These are phyloP conservation scores for Ocimum tenuiflorum DNA, from an alignment of 257 asterid genomes.

Conservation along the genomic window DNA sequence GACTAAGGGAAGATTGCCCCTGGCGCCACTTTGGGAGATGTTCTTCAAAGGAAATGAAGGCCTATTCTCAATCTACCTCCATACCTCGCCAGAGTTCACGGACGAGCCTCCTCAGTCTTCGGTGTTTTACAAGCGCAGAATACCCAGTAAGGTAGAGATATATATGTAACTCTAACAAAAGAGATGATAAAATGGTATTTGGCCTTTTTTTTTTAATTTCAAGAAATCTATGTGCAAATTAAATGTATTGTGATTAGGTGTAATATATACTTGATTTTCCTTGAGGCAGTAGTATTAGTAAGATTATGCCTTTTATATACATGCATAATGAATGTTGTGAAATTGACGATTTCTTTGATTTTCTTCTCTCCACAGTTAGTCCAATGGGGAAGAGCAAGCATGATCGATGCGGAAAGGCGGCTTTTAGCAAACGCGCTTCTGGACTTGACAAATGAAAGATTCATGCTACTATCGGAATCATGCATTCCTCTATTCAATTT, in stretches of 20 bases:
- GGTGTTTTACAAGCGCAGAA: conserved; percentile 55
- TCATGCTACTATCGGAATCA: conserved; percentile 58
- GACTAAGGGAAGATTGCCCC: conserved; percentile 44
- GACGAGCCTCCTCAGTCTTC: conserved; percentile 45
- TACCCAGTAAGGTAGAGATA: conserved; percentile 59
- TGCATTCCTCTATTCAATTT: conserved; percentile 77
- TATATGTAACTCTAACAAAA: too few species aligned
- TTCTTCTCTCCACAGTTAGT: conserved; percentile 39
- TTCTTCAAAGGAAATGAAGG: conserved; percentile 67
- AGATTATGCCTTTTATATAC: too few species aligned
- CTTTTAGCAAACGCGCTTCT: conserved; percentile 71
- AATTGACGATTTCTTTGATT: too few species aligned
- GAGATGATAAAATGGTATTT: too few species aligned
- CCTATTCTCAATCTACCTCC: conserved; percentile 61
- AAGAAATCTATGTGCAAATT: too few species aligned
- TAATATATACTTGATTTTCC: too few species aligned
- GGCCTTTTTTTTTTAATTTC: too few species aligned
- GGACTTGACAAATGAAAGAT: conserved; percentile 60
- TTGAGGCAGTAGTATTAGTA: too few species aligned
- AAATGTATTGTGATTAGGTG: too few species aligned
- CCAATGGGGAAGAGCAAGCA: conserved; percentile 65
- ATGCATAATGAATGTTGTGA: too few species aligned
- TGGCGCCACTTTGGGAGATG: conserved; percentile 69
- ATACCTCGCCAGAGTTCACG: conserved; percentile 41
- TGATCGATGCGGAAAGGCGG: conserved; percentile 71